Percentiles rank a stretch among this genome's conserved stretches.
These are phyloP conservation scores for Boletus subcaerulescens DNA, from an alignment of 768 basidiomycete genomes.

Conservation along the genomic window DNA sequence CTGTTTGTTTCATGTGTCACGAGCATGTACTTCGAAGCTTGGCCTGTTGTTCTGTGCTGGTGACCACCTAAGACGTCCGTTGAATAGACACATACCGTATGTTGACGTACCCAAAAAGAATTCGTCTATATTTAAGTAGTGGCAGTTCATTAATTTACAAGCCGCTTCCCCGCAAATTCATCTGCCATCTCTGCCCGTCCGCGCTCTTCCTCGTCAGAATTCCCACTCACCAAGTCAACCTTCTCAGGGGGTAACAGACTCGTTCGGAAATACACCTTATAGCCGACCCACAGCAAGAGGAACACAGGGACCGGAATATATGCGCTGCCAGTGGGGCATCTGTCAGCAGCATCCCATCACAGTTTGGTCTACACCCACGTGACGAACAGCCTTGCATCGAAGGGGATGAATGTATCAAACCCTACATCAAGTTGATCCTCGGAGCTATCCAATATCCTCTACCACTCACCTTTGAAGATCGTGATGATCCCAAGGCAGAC, in stretches of 20 bases:
- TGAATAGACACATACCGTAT: no score
- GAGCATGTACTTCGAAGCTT: neutral
- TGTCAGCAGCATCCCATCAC: no score
- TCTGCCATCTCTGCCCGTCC: slow-evolving; percentile 40
- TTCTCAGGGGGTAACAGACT: slow-evolving; percentile 39
- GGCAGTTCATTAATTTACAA: neutral
- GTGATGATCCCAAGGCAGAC: slow-evolving; percentile 51
- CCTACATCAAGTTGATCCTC: slow-evolving; percentile 16
- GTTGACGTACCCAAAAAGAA: no score
- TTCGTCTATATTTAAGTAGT: no score
- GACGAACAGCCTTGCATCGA: slow-evolving; percentile 52
- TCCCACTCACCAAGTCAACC: slow-evolving; percentile 35
- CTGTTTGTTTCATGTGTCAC: neutral
- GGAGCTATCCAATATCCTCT: neutral
- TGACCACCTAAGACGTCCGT: no score
- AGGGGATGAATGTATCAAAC: slow-evolving; percentile 12
- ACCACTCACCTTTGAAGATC: slow-evolving; percentile 51
- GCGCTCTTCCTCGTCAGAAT: slow-evolving; percentile 55
- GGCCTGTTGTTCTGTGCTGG: neutral
- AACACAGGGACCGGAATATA: slow-evolving; percentile 36
- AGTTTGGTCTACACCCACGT: neutral
- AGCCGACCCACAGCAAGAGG: slow-evolving; percentile 35
- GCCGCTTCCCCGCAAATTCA: slow-evolving; percentile 16
- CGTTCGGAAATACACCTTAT: slow-evolving; percentile 36
- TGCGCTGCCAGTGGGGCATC: neutral